Evolutionary conservation across 1,284 basidiomycete genomes (phyloP), one percentile per base, ranked within the genome.

Genomic region (Volvariella volvacea): DNA sequence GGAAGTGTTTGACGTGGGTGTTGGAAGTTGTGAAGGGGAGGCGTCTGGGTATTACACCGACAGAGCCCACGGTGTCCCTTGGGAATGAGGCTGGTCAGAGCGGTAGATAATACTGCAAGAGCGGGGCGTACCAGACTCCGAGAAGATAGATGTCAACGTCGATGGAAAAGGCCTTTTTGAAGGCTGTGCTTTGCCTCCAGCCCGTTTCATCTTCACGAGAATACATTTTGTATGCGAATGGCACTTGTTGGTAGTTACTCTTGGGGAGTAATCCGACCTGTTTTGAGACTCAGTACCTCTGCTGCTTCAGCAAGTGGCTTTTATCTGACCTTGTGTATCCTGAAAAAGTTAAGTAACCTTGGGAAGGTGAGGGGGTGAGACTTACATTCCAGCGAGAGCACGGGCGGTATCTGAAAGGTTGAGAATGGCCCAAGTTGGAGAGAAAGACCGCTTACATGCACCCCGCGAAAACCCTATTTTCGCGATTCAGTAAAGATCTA

Each of bases 61-160:
- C 77, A 32, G 75, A 76, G n/a, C 73, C 65, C 14, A 83, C 82
- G 0, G 80, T 84, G 39, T 83, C 81, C 78, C 79, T 80, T 42
- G 30, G 9, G 51, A 17, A 34, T 39, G 36, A 20, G 21, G 37
- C 22, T 20, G 44, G 6, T 20, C 48, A 41, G 9, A 41, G 46
- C 41, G 25, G 19, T 17, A 19, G 44, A 28, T 33, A 10, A 36
- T n/a, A 16, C 34, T n/a, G n/a, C n/a, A n/a, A 36, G 22, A 30
- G 20, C 19, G 32, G 25, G 1, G 47, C 68, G 16, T 50, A 78
- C 78, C 76, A 80, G 31, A 75, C 70, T 1, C 78, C 78, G 15
- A 80, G 51, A 33, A 80, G 71, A 6, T 79, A 72, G 21, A 81
- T 64, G 17, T 61, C 57, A 1, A 80, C 74, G 15, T 68, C 58